phyloP scores from a whole-genome alignment of 331 rosid genomes.

The Rosa hybrid region DNA sequence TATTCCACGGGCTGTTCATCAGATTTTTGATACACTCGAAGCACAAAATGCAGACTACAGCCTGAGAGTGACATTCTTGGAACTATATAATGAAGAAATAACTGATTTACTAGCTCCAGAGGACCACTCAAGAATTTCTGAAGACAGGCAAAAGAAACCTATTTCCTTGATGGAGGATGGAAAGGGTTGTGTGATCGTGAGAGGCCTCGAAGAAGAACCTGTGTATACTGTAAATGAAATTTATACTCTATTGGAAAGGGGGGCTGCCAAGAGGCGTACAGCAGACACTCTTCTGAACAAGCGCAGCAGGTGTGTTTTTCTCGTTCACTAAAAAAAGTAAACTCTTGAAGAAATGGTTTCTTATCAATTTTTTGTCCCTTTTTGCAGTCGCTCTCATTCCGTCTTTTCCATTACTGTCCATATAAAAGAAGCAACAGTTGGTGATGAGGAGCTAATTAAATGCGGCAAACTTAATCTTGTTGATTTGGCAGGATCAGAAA shows the following conservation, averaged over 20 bases:
- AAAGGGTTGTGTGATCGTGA: constrained; percentile 80
- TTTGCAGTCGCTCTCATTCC: constrained; percentile 95
- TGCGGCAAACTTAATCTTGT: constrained; percentile 99
- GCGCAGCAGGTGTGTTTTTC: constrained; percentile 68
- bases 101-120: constrained; percentile 81
- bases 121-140: constrained; percentile 55
- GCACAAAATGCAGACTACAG: constrained; percentile 86
- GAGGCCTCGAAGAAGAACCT: constrained; percentile 95
- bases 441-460: constrained; percentile 87
- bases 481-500: constrained; percentile 97
- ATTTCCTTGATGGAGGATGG: constrained; percentile 89
- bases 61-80: constrained; percentile 89
- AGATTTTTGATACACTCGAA: constrained; percentile 86
- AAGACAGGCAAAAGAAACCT: constrained; percentile 76
- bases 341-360: constrained; percentile 10
- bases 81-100: constrained; percentile 92
- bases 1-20: constrained; percentile 93
- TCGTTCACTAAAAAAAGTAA: not conserved
- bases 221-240: constrained; percentile 81
- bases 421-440: constrained; percentile 80
- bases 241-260: constrained; percentile 75
- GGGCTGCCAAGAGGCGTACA: constrained; percentile 87
- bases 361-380: constrained; percentile 16
- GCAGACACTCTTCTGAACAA: constrained; percentile 92
- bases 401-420: constrained; percentile 81